A percentile compares a stretch with the other conserved stretches of the same genome.
Evolutionary conservation across 352 stramenopile genomes (phyloP).

Genomic region (Globisporangium paroecandrum): DNA sequence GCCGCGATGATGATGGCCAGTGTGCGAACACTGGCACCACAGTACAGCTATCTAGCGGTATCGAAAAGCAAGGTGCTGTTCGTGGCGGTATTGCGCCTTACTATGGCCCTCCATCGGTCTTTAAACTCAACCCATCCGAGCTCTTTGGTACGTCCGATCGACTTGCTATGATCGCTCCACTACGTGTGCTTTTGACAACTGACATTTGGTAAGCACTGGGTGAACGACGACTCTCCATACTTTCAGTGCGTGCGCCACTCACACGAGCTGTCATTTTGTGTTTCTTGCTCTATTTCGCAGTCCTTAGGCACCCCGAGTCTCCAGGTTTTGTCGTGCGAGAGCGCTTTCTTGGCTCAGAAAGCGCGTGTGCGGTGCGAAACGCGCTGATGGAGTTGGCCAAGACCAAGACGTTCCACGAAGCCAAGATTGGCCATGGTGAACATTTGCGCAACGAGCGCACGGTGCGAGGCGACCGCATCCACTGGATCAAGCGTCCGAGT

Average conservation of each 20-base stretch:
- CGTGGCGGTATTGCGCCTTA: background rate
- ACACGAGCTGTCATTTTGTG: background rate
- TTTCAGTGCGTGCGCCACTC: background rate
- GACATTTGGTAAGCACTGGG: background rate
- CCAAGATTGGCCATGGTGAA: background rate
- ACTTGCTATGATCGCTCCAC: background rate
- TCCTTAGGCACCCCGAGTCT: background rate
- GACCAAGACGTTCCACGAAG: background rate
- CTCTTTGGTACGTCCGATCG: background rate
- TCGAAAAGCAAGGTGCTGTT: background rate
- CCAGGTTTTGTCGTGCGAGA: background rate
- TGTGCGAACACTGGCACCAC: background rate
- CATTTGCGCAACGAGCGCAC: background rate
- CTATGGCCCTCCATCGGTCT: background rate
- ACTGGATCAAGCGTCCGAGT: background rate
- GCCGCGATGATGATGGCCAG: background rate
- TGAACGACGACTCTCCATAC: background rate
- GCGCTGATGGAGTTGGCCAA: background rate
- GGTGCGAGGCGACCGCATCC: background rate
- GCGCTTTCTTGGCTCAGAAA: background rate
- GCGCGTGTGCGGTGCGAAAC: background rate
- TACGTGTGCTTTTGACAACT: background rate
- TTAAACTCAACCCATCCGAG: background rate
- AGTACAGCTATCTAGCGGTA: background rate
- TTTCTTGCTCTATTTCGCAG: background rate